Base-by-base conservation (phyloP, 345 rosid genomes). In the Citrus reticulata region DNA sequence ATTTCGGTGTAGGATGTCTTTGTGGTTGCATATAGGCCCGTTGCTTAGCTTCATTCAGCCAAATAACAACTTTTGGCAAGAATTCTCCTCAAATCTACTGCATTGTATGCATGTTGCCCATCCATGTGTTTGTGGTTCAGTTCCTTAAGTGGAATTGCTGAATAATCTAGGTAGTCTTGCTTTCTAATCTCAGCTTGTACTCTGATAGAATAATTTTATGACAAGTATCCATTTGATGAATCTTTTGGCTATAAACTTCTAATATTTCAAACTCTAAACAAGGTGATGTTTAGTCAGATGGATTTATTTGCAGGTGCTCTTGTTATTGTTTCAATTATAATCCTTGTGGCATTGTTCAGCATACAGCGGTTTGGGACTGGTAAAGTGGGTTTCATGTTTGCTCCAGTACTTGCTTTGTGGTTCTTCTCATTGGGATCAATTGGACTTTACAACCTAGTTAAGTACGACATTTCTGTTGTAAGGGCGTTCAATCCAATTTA, bases 291-390 rank as follows among this genome's bases (percentile, higher is more conserved):
- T 75, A 74, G 66, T 61, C 42, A 74, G 67, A 75, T 60, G 69
- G 78, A 67, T 81, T 71, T 83, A 73, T 78, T 72, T 82, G 77
- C 92, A 96, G 97, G 61, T 90, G 95, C 91, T 71, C 84, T 91
- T 81, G 98, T 96, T 69, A 2, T 84, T 67, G 88, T 92, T 77
- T 88, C 99, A 35, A 88, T 91, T 39, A 34, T 85, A 64, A 85
- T 97, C 70, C 95, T 93, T 2, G 77, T 93, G 77, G 93, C 78
- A 4, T 83, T 97, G 85, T 97, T 97, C 87, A 91, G 92, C 92
- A 94, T 94, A 81, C 98, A 97, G 79, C 80, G 76, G 74, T 97
- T 97, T 81, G 98, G 98, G 59, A 93, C 98, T 9, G 90, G 95
- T 77, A 97, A 97, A 90, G 98, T 94, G 72, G 91, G 95, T 69